Evolutionary conservation across 2,329 filamentous ascomycete species (phyloP).

Genomic region (Knoxdaviesia capensis): DNA sequence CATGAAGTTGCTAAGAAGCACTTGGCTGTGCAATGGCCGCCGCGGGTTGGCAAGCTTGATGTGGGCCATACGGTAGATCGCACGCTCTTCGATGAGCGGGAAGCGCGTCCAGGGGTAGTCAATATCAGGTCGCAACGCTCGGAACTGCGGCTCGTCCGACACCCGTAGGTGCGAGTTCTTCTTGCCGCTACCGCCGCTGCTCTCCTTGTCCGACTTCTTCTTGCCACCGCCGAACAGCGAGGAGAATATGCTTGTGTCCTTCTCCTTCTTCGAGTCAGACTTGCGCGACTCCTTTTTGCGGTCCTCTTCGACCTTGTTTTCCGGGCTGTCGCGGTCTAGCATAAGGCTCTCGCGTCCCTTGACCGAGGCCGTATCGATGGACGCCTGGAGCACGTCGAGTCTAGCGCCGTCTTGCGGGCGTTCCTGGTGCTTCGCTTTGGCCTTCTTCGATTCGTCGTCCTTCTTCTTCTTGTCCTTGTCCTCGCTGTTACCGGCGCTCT

Average conservation of each 20-base stretch:
- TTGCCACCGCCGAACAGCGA: conserved; percentile 82
- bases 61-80: conserved; percentile 96
- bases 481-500: conserved; percentile 50
- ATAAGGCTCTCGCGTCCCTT: conserved; percentile 67
- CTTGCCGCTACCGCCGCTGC: conserved; percentile 35
- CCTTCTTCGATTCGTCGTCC: conserved; percentile 43
- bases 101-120: conserved; percentile 96
- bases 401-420: conserved; percentile 58
- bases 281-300: conserved; percentile 69
- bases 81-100: conserved; percentile 82
- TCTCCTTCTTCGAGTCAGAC: conserved; percentile 69
- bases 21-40: conserved; percentile 79
- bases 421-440: conserved; percentile 39
- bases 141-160: conserved; percentile 59
- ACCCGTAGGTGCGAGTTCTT: conserved; percentile 55
- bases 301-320: conserved; percentile 61
- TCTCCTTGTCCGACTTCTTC: conserved; percentile 66
- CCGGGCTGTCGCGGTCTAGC: conserved; percentile 56
- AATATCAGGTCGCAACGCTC: conserved; percentile 61
- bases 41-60: conserved; percentile 97
- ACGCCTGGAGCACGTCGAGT: conserved; percentile 70
- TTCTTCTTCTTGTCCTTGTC: conserved; percentile 46
- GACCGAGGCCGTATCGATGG: conserved; percentile 48
- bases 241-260: conserved; percentile 81
- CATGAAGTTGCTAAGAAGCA: conserved; percentile 97